Evolutionary conservation across 2,329 filamentous ascomycete species (phyloP).

Genomic region (Elsinoe ampelina): DNA sequence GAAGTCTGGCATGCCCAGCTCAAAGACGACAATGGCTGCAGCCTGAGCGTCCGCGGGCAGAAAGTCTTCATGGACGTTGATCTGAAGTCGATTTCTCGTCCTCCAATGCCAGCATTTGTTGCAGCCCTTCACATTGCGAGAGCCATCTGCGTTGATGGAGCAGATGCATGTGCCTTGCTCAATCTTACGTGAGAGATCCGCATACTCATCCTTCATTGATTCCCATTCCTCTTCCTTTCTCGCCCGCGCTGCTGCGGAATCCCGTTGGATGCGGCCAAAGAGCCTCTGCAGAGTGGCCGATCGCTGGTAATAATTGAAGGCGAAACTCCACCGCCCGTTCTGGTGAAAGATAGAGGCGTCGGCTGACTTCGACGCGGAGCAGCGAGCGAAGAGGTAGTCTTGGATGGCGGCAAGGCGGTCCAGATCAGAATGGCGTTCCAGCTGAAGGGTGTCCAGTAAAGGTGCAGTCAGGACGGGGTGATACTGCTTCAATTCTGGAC

Average conservation of each 20-base stretch:
- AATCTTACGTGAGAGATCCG: neutral
- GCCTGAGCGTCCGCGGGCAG: constrained; percentile 33
- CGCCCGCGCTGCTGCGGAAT: constrained; percentile 20
- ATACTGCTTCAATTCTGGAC: constrained; percentile 43
- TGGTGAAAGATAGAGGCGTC: constrained; percentile 15
- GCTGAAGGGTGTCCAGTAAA: constrained; percentile 47
- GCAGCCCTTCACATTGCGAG: constrained; percentile 27
- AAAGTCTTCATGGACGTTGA: constrained; percentile 42
- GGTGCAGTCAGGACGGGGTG: constrained; percentile 43
- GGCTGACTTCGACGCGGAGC: constrained; percentile 9
- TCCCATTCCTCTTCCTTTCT: constrained; percentile 33
- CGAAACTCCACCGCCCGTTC: constrained; percentile 38
- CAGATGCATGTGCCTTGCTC: neutral
- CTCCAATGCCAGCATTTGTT: constrained; percentile 35
- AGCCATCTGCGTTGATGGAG: neutral
- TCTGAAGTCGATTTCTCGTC: constrained; percentile 32
- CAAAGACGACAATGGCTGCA: constrained; percentile 43
- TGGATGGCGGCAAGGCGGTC: constrained; percentile 43
- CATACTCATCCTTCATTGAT: constrained; percentile 18
- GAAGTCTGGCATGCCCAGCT: constrained; percentile 38
- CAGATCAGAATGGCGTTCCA: constrained; percentile 42
- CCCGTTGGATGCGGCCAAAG: constrained; percentile 28
- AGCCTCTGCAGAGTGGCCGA: neutral
- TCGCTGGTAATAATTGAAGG: neutral
- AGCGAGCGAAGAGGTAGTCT: constrained; percentile 37